These are phyloP conservation scores for Leucaena leucocephala DNA, from an alignment of 306 rosid genomes.

Conservation along the genomic window DNA sequence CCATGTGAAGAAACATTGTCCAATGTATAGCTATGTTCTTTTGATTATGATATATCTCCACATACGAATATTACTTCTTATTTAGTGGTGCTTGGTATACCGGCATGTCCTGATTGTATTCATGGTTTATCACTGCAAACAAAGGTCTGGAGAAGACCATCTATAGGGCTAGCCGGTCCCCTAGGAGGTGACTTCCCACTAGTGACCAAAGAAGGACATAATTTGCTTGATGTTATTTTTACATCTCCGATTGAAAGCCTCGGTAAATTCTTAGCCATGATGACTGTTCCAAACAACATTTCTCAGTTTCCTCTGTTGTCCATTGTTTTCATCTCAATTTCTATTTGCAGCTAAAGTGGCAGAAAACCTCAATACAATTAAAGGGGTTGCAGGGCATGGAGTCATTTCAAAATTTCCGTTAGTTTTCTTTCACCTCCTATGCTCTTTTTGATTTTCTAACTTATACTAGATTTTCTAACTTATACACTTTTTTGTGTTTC, in stretches of 20 bases:
- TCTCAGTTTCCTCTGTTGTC: background rate
- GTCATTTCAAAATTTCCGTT: constrained; percentile 78
- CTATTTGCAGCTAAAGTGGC: constrained; percentile 72
- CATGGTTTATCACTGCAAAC: constrained; percentile 28
- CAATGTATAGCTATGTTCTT: background rate
- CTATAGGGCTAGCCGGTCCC: constrained; percentile 76
- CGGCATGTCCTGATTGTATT: constrained; percentile 21
- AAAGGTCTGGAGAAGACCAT: constrained; percentile 90
- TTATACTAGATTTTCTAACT: background rate
- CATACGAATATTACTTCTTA: background rate
- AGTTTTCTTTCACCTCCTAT: constrained; percentile 44
- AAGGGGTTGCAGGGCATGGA: constrained; percentile 78
- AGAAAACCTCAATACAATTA: constrained; percentile 54
- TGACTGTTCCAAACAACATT: constrained; percentile 26
- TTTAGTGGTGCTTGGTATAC: background rate
- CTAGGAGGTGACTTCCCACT: constrained; percentile 80
- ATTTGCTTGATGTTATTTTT: constrained; percentile 82
- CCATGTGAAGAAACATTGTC: background rate
- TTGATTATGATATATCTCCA: background rate
- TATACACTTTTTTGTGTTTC: background rate
- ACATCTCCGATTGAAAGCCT: constrained; percentile 85
- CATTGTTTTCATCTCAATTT: constrained; percentile 22
- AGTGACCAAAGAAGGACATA: constrained; percentile 79
- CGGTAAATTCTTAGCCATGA: constrained; percentile 45
- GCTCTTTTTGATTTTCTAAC: constrained; percentile 25